Conservation (phyloP, 2,329 filamentous ascomycete genomes). For the Paradendryphiella salina region DNA sequence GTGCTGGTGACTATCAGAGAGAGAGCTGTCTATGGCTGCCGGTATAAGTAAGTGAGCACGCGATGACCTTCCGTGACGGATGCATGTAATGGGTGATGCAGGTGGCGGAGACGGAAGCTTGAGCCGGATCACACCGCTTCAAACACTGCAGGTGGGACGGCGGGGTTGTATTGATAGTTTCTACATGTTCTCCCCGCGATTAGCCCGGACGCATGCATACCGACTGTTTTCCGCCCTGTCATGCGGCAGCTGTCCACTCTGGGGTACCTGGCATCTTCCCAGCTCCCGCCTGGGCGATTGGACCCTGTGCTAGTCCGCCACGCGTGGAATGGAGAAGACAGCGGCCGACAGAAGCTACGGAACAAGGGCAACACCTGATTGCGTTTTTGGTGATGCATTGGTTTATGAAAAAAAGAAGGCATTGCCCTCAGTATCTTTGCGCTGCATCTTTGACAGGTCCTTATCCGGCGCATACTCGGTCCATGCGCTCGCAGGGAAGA, state of each 20-base stretch:
- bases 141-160: conserved; percentile 15
- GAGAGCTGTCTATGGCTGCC: neutral
- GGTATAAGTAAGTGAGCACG: conserved; percentile 29
- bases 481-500: conserved; percentile 95
- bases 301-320: conserved; percentile 1
- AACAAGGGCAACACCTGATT: no score
- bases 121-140: conserved; percentile 31
- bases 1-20: neutral
- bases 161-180: conserved; percentile 19
- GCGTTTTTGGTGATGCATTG: neutral
- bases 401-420: conserved; percentile 71
- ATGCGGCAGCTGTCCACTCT: conserved; percentile 4
- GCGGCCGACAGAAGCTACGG: neutral
- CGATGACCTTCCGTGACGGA: conserved; percentile 19
- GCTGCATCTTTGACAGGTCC: conserved; percentile 76
- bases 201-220: neutral
- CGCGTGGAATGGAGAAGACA: neutral
- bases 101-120: conserved; percentile 6
- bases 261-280: conserved; percentile 4
- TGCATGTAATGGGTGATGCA: conserved; percentile 3
- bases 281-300: conserved; percentile 2
- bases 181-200: conserved; percentile 9
- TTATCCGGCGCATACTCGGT: conserved; percentile 90
- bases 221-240: neutral
- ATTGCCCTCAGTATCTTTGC: conserved; percentile 86